These are phyloP conservation scores for Pseudisothecium myosuroides DNA, from an alignment of 225 moss, liverwort and hornwort genomes.

Conservation along the genomic window DNA sequence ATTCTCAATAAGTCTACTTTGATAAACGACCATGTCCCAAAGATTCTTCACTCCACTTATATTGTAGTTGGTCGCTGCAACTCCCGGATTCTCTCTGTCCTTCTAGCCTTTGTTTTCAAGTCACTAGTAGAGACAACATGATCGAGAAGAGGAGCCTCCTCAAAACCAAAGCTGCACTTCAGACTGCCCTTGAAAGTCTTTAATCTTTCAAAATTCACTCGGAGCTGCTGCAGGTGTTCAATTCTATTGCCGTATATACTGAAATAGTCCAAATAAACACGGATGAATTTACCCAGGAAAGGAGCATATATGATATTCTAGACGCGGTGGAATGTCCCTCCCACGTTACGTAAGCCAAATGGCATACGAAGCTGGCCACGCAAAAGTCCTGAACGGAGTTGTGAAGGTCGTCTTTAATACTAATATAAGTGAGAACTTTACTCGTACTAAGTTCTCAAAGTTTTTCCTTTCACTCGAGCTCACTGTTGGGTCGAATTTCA, in stretches of 20 bases:
- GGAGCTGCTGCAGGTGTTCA: neutral
- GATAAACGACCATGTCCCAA: neutral
- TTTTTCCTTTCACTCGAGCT: too few species aligned
- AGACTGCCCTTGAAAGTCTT: neutral
- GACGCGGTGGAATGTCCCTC: neutral
- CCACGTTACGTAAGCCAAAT: neutral
- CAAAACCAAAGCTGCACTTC: neutral
- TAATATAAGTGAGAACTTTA: too few species aligned
- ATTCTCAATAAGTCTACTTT: neutral
- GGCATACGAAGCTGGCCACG: neutral
- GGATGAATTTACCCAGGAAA: neutral
- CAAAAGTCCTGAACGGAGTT: neutral
- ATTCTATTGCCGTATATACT: neutral
- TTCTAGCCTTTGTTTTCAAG: neutral
- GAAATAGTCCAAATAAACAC: neutral
- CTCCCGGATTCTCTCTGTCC: neutral
- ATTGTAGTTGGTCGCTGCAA: neutral
- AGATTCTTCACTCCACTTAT: neutral
- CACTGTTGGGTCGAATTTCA: too few species aligned
- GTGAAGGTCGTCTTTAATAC: neutral
- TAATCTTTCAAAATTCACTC: neutral
- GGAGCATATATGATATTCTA: neutral
- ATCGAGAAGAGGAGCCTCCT: neutral
- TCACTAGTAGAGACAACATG: neutral
- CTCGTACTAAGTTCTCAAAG: too few species aligned